These are phyloP conservation scores for Diospyros lotus DNA, from an alignment of 148 eudicot genomes.

Conservation along the genomic window DNA sequence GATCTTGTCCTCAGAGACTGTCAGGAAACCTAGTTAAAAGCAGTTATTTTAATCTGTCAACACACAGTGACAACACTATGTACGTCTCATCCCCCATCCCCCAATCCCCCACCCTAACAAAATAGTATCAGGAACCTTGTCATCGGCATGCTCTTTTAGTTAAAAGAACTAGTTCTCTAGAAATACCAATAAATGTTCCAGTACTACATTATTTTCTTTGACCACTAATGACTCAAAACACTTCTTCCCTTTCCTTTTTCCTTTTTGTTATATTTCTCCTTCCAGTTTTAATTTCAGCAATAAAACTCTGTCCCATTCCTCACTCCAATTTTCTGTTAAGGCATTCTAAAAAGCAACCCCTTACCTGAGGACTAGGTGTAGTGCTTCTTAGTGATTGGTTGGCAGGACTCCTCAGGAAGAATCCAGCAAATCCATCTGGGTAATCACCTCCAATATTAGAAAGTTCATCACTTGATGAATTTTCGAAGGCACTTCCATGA, in stretches of 20 bases:
- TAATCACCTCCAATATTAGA: constrained; percentile 24
- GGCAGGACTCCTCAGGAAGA: constrained; percentile 30
- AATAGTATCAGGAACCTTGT: too few species aligned
- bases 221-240: too few species aligned
- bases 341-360: not conserved
- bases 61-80: too few species aligned
- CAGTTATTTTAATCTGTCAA: too few species aligned
- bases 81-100: too few species aligned
- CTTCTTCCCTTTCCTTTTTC: not conserved
- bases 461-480: constrained; percentile 36
- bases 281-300: not conserved
- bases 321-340: not conserved
- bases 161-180: not conserved
- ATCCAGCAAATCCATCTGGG: constrained; percentile 59
- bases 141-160: too few species aligned
- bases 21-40: too few species aligned
- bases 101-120: too few species aligned
- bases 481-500: constrained; percentile 25
- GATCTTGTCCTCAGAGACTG: too few species aligned
- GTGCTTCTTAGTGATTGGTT: constrained; percentile 40
- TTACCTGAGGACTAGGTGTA: constrained; percentile 90
- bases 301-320: not conserved
- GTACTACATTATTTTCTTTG: too few species aligned
- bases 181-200: not conserved
- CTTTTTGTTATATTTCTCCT: not conserved